A percentile compares a stretch with the other conserved stretches of the same genome.
Conservation (phyloP, 1,284 basidiomycete genomes). For the Ganoderma leucocontextum region DNA sequence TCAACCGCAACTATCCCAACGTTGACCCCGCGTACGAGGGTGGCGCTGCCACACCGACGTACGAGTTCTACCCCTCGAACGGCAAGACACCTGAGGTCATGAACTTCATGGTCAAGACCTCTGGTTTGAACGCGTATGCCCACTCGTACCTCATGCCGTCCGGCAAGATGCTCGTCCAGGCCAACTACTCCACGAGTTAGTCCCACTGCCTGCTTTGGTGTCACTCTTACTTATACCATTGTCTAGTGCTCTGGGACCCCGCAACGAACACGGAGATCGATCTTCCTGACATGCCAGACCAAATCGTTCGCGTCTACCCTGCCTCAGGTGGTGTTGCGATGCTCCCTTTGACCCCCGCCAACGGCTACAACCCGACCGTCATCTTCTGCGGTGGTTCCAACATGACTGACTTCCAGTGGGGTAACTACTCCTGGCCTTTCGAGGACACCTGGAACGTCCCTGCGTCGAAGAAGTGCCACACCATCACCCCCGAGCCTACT, state of each 20-base stretch:
- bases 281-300: constrained; percentile 68
- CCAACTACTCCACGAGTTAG: constrained; percentile 81
- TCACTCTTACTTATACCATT: constrained; percentile 13
- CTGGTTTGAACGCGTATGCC: constrained; percentile 91
- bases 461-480: constrained; percentile 71
- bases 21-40: constrained; percentile 70
- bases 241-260: constrained; percentile 70
- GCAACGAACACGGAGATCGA: constrained; percentile 65
- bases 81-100: constrained; percentile 62
- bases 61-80: constrained; percentile 84
- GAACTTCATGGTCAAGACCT: constrained; percentile 83
- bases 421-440: constrained; percentile 74
- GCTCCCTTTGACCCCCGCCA: constrained; percentile 89
- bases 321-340: constrained; percentile 91
- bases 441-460: constrained; percentile 72
- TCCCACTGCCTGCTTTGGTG: constrained; percentile 34
- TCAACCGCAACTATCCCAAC: constrained; percentile 86
- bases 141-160: constrained; percentile 88
- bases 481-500: constrained; percentile 82
- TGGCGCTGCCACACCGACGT: constrained; percentile 72
- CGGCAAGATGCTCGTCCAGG: constrained; percentile 86
- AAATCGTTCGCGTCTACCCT: constrained; percentile 88
- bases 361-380: constrained; percentile 88
- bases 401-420: constrained; percentile 76
- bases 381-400: constrained; percentile 91